Base-by-base conservation (phyloP, 2,329 filamentous ascomycete species). In the Botryosphaeria dothidea region DNA sequence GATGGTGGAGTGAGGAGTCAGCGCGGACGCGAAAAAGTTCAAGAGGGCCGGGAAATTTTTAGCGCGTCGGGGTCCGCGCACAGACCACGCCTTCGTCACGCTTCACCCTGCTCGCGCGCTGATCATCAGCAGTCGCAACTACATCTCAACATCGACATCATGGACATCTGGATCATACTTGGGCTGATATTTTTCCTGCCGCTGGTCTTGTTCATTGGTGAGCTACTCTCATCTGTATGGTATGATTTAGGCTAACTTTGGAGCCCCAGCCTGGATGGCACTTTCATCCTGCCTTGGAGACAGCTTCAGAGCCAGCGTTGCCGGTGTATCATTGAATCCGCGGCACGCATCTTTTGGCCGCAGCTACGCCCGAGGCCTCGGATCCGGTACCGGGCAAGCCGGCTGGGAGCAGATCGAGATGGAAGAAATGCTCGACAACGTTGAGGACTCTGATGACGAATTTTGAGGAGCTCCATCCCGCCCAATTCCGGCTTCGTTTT, bases 331-430 rank as follows among this genome's bases (percentile, higher is more conserved):
- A 21, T 71, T 79, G 46, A 79, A 80, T 62, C 75, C 80, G 56
- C 77, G 79, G 36, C 69, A 80, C 52, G 77, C 78, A 54, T 80
- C 81, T 2, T 88, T 85, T 68, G 85, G 84, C 45, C 78, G 82
- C 57, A 82, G 82, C 67, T 88, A 88, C 68, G 82, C 85, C 46
- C 80, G 84, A 48, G 82, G 81, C 15, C 83, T 88, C 75, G 82
- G 77, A 2, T 78, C 83, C n/a, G 82, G 82, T 45, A 81, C 81
- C 7, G 83, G 82, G 6, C 78, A 81, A 36, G 82, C 81, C 8
- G 83, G 85, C 66, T 88, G 85, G 71, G 86, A 88, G 71, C 85
- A 87, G 67, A 87, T 88, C 66, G 86, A 88, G 74, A 80, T 88
- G 82, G 83, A 88, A 67, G 83, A 86, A 65, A 85, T 88, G 83